Percentiles rank a stretch among this genome's conserved stretches.
phyloP scores from a whole-genome alignment of 202 grass and related monocot species.

The Dendrocalamus latiflorus region DNA sequence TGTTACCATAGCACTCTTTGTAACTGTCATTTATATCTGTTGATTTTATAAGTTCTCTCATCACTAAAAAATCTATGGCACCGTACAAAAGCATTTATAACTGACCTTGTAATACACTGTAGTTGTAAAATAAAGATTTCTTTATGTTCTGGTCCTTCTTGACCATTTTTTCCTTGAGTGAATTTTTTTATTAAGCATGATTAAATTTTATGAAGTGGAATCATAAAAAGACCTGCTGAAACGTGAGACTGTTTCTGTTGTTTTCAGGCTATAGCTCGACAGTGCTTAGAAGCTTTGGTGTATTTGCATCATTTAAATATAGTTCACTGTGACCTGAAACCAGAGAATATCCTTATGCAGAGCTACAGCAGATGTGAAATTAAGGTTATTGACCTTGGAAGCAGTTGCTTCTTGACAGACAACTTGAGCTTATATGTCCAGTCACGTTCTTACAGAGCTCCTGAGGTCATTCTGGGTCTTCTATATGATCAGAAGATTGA shows the following conservation, averaged over 20 bases:
- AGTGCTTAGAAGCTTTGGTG: slow-evolving; percentile 85
- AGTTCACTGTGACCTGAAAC: slow-evolving; percentile 96
- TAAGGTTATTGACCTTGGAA: slow-evolving; percentile 98
- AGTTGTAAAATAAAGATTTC: not conserved
- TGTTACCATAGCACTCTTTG: not conserved
- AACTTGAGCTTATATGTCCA: slow-evolving; percentile 81
- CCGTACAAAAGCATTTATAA: not conserved
- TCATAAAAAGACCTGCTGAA: not conserved
- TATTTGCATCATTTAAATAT: slow-evolving; percentile 89
- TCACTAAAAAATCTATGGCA: not conserved
- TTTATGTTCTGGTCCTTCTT: not conserved
- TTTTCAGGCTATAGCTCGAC: slow-evolving; percentile 81
- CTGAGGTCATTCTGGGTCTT: slow-evolving; percentile 90
- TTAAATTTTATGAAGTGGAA: slow-evolving; percentile 21
- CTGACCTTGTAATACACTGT: not conserved
- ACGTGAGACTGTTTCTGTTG: not conserved
- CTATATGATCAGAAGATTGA: slow-evolving; percentile 92
- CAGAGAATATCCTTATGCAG: slow-evolving; percentile 98
- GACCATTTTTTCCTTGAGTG: not conserved
- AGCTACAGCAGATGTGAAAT: slow-evolving; percentile 98
- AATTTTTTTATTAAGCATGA: not conserved
- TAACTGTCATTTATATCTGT: not conserved
- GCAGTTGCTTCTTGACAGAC: slow-evolving; percentile 91
- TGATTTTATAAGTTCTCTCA: not conserved
- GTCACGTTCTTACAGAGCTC: slow-evolving; percentile 94